Conservation (phyloP, 2,329 filamentous ascomycete genomes). For the Colletotrichum aenigma region DNA sequence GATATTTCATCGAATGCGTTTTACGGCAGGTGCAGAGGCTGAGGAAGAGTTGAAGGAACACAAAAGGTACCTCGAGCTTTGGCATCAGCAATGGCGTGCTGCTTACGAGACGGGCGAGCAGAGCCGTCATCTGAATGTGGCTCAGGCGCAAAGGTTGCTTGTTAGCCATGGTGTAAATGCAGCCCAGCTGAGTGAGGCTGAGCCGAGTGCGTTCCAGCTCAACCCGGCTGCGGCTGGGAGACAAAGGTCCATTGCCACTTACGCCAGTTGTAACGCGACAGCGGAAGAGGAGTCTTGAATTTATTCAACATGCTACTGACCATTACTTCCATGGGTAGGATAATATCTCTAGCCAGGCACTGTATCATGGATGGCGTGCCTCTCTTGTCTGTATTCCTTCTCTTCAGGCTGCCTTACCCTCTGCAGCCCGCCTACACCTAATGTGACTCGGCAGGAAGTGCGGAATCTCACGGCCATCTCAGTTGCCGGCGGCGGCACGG, state of each 20-base stretch:
- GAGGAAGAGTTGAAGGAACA: not conserved
- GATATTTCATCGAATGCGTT: not conserved
- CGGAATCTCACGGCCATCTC: not conserved
- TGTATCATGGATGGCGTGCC: not conserved
- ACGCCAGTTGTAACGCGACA: not conserved
- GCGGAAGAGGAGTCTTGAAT: not conserved
- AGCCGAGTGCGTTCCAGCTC: not conserved
- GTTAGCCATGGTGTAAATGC: not conserved
- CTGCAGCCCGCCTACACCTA: not conserved
- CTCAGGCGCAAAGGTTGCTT: not conserved
- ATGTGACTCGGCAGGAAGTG: accelerated
- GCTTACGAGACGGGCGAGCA: not conserved
- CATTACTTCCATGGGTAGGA: not conserved
- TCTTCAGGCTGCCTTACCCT: accelerated
- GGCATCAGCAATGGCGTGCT: not conserved
- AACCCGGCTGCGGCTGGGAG: not conserved
- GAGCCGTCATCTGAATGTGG: accelerated
- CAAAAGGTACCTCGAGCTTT: not conserved
- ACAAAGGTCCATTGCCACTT: not conserved
- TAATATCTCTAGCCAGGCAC: not conserved
- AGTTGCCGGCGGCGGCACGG: not conserved
- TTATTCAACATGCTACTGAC: not conserved
- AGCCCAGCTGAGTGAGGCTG: not conserved
- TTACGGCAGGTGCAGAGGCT: not conserved
- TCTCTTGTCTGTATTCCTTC: not conserved